Evolutionary conservation across 441 rosid species (phyloP), one percentile per base, ranked within the genome.

Genomic region (Metrosideros polymorpha): DNA sequence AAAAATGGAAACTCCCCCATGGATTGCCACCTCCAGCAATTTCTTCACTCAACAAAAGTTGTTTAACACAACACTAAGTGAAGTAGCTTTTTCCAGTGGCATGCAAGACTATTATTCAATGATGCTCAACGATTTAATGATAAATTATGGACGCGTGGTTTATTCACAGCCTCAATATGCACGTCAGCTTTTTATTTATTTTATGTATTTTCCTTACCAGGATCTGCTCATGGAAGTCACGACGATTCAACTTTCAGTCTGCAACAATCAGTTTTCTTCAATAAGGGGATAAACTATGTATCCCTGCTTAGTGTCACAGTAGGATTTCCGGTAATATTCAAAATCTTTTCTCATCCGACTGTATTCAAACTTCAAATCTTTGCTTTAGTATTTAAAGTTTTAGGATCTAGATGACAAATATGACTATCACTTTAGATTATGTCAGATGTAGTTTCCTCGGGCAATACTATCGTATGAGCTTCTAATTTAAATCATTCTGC

Each of bases 261-360:
- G 56, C 90, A 93, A 90, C 88, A 85, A 27, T 90, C 95, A 10
- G 49, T 94, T 75, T 82, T 90, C 76, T 76, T 95, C 89, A 89
- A 88, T 32, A 89, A 88, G 66, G 93, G 91, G 85, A 88, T 89
- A 87, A 97, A 93, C 88, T 88, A 88, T 83, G 85, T 94, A 82
- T 91, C 98, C 85, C 90, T 95, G 83, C 95, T 96, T 24, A 96
- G 98, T 52, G 96, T 91, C 39, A 94, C 93, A 92, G 94, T 94
- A 39, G 97, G 98, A 83, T 90, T 94, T 63, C 98, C 93, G 93
- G 99, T 95, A 94, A 84, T 49, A 85, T 61, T 63, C 76, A 83
- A 84, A 59, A 86, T 52, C 61, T 85, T 51, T 88, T 86, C 79
- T 83, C 61, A 71, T 71, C 49, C 82, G 3, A 71, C 49, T 39